Percentiles rank a stretch among this genome's conserved stretches.
These are phyloP conservation scores for Fusarium pseudonygamai DNA, from an alignment of 2,329 filamentous ascomycete species.

Conservation along the genomic window DNA sequence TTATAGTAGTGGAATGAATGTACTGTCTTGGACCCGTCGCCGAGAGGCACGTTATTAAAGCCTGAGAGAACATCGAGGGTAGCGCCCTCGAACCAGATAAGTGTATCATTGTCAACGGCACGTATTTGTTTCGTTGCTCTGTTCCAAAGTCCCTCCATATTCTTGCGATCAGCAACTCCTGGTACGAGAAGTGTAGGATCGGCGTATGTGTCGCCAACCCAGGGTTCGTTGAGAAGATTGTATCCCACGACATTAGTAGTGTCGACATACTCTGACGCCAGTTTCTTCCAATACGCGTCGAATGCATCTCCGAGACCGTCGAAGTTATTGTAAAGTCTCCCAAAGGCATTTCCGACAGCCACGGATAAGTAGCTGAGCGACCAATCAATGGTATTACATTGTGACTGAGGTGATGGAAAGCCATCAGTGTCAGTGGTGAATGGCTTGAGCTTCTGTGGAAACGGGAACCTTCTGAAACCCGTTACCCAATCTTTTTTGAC, in stretches of 20 bases:
- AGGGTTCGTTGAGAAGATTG: neutral
- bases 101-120: neutral
- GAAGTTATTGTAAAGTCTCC: neutral
- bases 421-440: neutral
- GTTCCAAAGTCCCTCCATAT: neutral
- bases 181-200: neutral
- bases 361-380: neutral
- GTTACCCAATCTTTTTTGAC: neutral
- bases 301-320: neutral
- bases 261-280: neutral
- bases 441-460: neutral
- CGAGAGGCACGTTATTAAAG: neutral
- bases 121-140: neutral
- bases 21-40: neutral
- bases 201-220: neutral
- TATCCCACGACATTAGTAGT: neutral
- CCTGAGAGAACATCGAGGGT: neutral
- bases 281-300: neutral
- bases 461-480: neutral
- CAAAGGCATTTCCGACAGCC: neutral
- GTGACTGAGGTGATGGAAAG: neutral
- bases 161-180: neutral
- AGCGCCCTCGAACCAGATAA: neutral
- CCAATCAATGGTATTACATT: neutral
- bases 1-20: neutral